Conservation (phyloP, 345 rosid genomes). For the Gossypium stocksii region DNA sequence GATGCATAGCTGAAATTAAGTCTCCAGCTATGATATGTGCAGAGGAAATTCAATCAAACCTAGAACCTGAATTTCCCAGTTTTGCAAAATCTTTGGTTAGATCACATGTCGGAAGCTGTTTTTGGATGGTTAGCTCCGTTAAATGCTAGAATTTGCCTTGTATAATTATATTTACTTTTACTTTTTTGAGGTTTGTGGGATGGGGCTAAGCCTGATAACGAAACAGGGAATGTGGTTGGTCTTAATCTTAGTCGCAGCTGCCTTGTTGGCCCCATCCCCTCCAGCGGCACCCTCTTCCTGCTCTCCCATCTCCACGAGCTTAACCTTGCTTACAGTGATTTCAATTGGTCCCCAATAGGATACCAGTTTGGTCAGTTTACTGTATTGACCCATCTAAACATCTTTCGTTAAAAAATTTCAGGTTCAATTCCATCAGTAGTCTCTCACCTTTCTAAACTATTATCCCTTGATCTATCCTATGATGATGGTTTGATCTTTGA, state of each 20-base stretch:
- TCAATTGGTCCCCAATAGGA: conserved; percentile 1
- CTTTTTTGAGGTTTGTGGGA: conserved; percentile 19
- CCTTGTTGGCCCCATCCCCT: background rate
- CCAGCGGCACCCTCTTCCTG: conserved; percentile 8
- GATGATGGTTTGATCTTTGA: background rate
- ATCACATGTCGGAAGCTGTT: conserved; percentile 65
- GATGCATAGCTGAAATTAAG: conserved; percentile 27
- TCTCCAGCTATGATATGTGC: conserved; percentile 52
- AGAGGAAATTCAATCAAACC: conserved; percentile 57
- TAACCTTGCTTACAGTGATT: conserved; percentile 19
- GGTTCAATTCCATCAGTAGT: background rate
- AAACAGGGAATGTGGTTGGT: conserved; percentile 19
- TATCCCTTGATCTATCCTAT: background rate
- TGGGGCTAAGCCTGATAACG: conserved; percentile 12
- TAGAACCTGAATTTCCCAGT: conserved; percentile 50
- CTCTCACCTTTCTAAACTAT: conserved; percentile 1
- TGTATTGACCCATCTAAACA: too few relatives aligned
- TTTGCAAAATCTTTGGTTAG: conserved; percentile 58
- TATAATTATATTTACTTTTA: background rate
- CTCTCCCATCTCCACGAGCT: conserved; percentile 14
- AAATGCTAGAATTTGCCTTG: background rate
- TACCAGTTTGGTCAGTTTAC: conserved; percentile 19
- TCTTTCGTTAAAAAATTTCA: too few relatives aligned
- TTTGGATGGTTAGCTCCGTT: conserved; percentile 52
- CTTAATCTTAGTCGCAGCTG: conserved; percentile 23